Percentiles rank a stretch among this genome's conserved stretches.
These are phyloP conservation scores for Theileria luwenshuni DNA, from an alignment of 169 alveolate genomes.

Conservation along the genomic window DNA sequence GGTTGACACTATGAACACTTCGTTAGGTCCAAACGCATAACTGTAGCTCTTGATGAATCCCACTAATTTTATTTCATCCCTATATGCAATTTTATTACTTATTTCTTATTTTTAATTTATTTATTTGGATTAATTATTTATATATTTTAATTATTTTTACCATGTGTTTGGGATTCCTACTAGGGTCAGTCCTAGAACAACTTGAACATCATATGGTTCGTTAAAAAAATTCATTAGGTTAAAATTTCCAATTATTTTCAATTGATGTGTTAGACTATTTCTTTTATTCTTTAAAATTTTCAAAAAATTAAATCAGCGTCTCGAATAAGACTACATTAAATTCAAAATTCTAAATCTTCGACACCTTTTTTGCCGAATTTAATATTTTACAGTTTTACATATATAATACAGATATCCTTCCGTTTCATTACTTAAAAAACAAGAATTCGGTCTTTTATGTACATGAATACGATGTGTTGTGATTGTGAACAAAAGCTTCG, in stretches of 20 bases:
- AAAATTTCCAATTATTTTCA: background rate
- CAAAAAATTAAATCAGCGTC: too few species aligned
- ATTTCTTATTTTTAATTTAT: background rate
- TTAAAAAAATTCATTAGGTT: slow-evolving; percentile 49
- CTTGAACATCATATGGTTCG: slow-evolving; percentile 66
- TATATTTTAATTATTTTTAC: slow-evolving; percentile 17
- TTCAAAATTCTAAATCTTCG: too few species aligned
- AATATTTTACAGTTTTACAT: too few species aligned
- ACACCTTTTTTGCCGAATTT: too few species aligned
- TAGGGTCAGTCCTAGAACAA: slow-evolving; percentile 62
- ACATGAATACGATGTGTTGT: too few species aligned
- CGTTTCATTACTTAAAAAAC: too few species aligned
- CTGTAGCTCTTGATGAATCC: slow-evolving; percentile 55
- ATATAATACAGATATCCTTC: too few species aligned
- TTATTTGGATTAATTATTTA: background rate
- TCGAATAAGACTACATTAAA: too few species aligned
- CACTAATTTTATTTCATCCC: slow-evolving; percentile 37
- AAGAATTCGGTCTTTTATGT: too few species aligned
- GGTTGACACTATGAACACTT: slow-evolving; percentile 17
- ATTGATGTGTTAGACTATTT: too few species aligned
- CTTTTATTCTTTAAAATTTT: too few species aligned
- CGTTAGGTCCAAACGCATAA: slow-evolving; percentile 36
- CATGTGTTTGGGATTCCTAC: slow-evolving; percentile 57
- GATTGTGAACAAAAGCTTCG: too few species aligned
- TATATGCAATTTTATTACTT: slow-evolving; percentile 3